Conservation (phyloP, 345 rosid species). For the Microthlaspi erraticum region DNA sequence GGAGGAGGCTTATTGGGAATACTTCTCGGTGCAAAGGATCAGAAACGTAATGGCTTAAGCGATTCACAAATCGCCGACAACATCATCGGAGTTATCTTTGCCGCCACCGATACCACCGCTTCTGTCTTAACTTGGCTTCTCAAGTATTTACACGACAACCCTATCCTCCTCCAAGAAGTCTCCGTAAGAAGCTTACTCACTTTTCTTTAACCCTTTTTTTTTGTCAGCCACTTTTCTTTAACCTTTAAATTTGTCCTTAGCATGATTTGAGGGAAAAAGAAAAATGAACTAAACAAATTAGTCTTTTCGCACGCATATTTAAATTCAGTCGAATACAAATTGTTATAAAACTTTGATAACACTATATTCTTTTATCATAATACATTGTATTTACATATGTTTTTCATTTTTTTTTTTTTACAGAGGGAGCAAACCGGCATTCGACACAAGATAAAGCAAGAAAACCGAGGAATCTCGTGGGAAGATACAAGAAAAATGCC, state of each 20-base stretch:
- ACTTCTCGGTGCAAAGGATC: slow-evolving; percentile 57
- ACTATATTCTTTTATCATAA: background rate
- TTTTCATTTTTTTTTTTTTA: slow-evolving; percentile 1
- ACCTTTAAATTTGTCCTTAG: background rate
- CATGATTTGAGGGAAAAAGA: background rate
- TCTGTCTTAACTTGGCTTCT: slow-evolving; percentile 84
- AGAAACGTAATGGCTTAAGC: slow-evolving; percentile 51
- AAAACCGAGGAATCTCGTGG: slow-evolving; percentile 74
- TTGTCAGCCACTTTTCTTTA: background rate
- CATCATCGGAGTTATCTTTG: slow-evolving; percentile 88
- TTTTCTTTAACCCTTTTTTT: background rate
- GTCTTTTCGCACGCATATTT: too few species aligned
- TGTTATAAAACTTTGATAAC: too few species aligned
- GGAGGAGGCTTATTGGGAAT: slow-evolving; percentile 72
- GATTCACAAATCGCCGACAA: slow-evolving; percentile 93
- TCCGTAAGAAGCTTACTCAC: slow-evolving; percentile 47
- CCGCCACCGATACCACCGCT: slow-evolving; percentile 97
- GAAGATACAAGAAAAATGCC: slow-evolving; percentile 91
- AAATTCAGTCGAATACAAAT: too few species aligned
- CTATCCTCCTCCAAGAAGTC: slow-evolving; percentile 62
- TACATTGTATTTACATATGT: background rate
- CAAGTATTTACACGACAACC: slow-evolving; percentile 81
- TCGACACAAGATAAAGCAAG: slow-evolving; percentile 53
- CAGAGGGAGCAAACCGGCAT: slow-evolving; percentile 78
- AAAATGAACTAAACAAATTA: too few species aligned